Evolutionary conservation across 2,329 filamentous ascomycete genomes (phyloP).

Genomic region (Penicillium sp.): DNA sequence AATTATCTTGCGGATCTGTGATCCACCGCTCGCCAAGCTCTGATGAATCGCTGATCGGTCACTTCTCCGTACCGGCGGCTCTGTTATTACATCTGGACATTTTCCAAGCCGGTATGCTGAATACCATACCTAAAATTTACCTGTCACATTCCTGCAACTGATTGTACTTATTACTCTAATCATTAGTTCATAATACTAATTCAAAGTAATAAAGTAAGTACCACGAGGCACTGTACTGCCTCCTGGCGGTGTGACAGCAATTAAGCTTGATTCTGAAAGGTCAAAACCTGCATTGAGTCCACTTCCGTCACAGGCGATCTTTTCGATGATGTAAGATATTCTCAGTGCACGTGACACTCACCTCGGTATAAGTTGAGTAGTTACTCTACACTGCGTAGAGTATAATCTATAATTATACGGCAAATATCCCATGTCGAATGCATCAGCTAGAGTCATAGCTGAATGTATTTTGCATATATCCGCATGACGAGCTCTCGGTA

Average conservation of each 20-base stretch:
- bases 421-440: no score
- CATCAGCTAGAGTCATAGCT: not conserved
- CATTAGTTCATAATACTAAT: conserved; percentile 4
- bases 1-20: conserved; percentile 8
- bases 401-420: not conserved
- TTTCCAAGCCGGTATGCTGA: conserved; percentile 17
- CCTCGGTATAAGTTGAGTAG: not conserved
- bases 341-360: conserved; percentile 1
- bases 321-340: conserved; percentile 11
- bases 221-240: not conserved
- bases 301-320: not conserved
- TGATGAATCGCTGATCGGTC: conserved; percentile 17
- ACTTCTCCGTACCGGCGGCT: not conserved
- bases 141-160: conserved; percentile 15
- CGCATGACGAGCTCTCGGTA: conserved; percentile 5
- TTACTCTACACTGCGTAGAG: not conserved
- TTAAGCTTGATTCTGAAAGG: not conserved
- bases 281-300: not conserved
- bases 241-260: conserved; percentile 1
- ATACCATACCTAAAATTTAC: conserved; percentile 17
- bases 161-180: conserved; percentile 1
- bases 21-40: conserved; percentile 20
- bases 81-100: conserved; percentile 11
- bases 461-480: not conserved
- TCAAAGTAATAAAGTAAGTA: not conserved